phyloP scores from a whole-genome alignment of 768 basidiomycete genomes.

The Porphyrellus cyaneotinctus region DNA sequence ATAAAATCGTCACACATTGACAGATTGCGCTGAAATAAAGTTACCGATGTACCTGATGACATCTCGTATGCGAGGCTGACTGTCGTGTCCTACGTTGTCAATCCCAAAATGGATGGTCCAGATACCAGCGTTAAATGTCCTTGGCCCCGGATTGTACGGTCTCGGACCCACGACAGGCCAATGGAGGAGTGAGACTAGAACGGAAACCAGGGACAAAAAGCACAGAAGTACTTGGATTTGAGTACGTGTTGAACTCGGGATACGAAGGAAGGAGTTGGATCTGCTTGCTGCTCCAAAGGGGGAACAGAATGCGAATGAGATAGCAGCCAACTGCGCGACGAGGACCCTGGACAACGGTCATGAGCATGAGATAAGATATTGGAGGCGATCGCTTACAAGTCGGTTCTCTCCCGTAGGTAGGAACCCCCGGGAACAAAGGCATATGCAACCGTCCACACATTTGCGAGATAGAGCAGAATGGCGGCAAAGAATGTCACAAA shows the following conservation, averaged over 20 bases:
- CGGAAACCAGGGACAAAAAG: slow-evolving; percentile 42
- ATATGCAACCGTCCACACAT: slow-evolving; percentile 84
- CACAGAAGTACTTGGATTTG: slow-evolving; percentile 36
- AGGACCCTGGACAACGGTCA: slow-evolving; percentile 42
- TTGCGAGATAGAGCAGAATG: slow-evolving; percentile 59
- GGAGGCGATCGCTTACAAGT: slow-evolving; percentile 46
- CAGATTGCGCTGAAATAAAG: background rate
- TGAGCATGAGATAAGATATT: background rate
- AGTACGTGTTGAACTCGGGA: slow-evolving; percentile 20
- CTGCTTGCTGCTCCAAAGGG: slow-evolving; percentile 15
- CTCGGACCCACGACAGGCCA: slow-evolving; percentile 46
- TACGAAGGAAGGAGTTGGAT: slow-evolving; percentile 2
- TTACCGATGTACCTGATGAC: slow-evolving; percentile 56
- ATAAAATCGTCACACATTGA: background rate
- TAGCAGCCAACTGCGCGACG: slow-evolving; percentile 45
- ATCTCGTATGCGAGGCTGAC: slow-evolving; percentile 33
- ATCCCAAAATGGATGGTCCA: slow-evolving; percentile 93
- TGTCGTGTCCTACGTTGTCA: slow-evolving; percentile 33
- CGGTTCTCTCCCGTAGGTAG: slow-evolving; percentile 72
- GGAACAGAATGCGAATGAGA: slow-evolving; percentile 48
- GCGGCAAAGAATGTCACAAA: slow-evolving; percentile 58
- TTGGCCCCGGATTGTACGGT: slow-evolving; percentile 59
- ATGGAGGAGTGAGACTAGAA: slow-evolving; percentile 51
- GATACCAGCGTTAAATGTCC: slow-evolving; percentile 77
- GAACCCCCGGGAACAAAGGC: slow-evolving; percentile 83